Evolutionary conservation across 2,329 filamentous ascomycete genomes (phyloP).

Genomic region (Pyrenochaeta sp.): DNA sequence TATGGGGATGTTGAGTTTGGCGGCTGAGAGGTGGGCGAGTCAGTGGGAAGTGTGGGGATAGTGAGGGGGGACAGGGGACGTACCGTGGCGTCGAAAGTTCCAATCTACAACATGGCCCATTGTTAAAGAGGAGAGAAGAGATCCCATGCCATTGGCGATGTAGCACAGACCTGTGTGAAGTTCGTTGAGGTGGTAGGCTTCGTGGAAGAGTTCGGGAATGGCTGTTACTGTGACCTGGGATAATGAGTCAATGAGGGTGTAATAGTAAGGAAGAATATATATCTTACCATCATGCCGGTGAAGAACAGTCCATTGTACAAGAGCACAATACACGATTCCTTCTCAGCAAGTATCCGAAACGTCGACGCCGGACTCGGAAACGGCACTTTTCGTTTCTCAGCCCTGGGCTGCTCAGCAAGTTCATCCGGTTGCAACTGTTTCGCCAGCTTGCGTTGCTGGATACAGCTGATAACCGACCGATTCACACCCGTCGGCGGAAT

Average conservation of each 20-base stretch:
- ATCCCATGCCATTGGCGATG: conserved; percentile 37
- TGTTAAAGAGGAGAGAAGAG: conserved; percentile 33
- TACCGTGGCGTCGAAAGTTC: conserved; percentile 76
- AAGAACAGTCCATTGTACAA: conserved; percentile 45
- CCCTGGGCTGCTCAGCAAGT: background rate
- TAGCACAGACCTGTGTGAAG: conserved; percentile 41
- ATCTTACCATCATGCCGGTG: conserved; percentile 37
- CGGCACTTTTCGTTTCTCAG: conserved; percentile 24
- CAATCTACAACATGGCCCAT: conserved; percentile 64
- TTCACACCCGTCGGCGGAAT: conserved; percentile 42
- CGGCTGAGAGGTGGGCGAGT: too few species aligned
- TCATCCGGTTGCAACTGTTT: conserved; percentile 3
- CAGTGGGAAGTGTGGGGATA: too few species aligned
- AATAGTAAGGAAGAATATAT: too few species aligned
- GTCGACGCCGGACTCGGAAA: conserved; percentile 38
- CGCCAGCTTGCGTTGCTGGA: conserved; percentile 34
- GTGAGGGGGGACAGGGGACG: too few species aligned
- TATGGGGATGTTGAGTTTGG: conserved; percentile 66
- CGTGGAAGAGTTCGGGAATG: conserved; percentile 34
- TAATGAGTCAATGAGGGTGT: background rate
- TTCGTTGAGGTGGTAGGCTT: conserved; percentile 39
- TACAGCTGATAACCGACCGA: conserved; percentile 37
- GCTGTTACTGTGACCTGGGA: conserved; percentile 21
- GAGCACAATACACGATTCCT: conserved; percentile 40
- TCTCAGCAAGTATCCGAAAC: conserved; percentile 37